Evolutionary conservation across 257 asterid genomes (phyloP), one percentile per base, ranked within the genome.

Genomic region (Sherardia arvensis): DNA sequence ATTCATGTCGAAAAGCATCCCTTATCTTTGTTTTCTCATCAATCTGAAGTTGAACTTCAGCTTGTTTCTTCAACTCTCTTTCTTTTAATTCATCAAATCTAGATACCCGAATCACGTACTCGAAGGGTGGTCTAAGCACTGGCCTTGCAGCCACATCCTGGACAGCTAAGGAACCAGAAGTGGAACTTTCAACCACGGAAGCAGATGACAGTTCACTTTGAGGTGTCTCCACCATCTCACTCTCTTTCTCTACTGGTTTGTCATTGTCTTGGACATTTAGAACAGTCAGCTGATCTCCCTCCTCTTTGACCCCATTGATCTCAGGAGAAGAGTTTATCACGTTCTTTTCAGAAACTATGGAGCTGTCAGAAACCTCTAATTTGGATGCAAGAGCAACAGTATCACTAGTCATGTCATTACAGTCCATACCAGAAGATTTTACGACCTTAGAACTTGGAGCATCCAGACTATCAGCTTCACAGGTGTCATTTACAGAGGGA

Each of bases 1-100:
- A 83, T 74, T 87, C 85, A 68, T 38, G 66, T 70, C 85, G 87
- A 67, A 85, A 73, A 55, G 83, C 81, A 70, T 87, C 95, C 82
- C 95, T 80, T 61, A 71, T 69, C 60, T 69, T 81, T 8, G 99
- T 92, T 79, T 81, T 89, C 80, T 92, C 97, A 40, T 87, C 91
- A 69, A 89, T 83, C 64, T 77, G 74, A 48, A 78, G 66, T 83
- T 85, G 79, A 53, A 96, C 96, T 36, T 74, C 78, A 47, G 96
- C 96, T 36, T 74, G 77, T 66, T 66, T 81, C 64, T 87, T 83
- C 66, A 77, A 82, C 65, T 92, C 95, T 77, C 74, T 74, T 36
- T 85, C 76, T 65, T 68, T 77, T 54, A 65, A 84, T 70, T 89
- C 91, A 27, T 84, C 87, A 69, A 77, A 81, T 70, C 87, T 89